A percentile compares a stretch with the other conserved stretches of the same genome.
phyloP scores from a whole-genome alignment of 2,329 filamentous ascomycete genomes.

The Penicillium sp. region DNA sequence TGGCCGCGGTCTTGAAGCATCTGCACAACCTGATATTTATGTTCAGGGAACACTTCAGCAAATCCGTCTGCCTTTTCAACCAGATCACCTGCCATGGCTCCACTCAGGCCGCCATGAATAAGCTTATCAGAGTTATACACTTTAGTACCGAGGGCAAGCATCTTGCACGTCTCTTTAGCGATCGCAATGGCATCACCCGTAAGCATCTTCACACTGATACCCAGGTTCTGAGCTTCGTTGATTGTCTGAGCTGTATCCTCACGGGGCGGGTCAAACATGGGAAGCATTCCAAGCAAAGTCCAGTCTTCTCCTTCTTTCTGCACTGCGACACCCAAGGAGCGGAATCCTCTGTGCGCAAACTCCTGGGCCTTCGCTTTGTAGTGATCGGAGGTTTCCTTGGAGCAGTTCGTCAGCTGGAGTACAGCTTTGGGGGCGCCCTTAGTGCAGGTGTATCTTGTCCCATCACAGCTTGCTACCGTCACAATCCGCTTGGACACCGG shows the following conservation, averaged over 20 bases:
- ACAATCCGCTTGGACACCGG: slow-evolving; percentile 74
- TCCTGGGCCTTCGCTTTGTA: slow-evolving; percentile 66
- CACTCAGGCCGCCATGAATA: slow-evolving; percentile 64
- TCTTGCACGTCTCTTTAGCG: slow-evolving; percentile 73
- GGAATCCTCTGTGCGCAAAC: slow-evolving; percentile 69
- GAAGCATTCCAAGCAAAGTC: too few relatives aligned
- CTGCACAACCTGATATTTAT: slow-evolving; percentile 67
- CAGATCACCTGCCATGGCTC: slow-evolving; percentile 64
- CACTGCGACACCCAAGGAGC: too few relatives aligned
- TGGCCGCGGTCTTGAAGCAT: slow-evolving; percentile 66
- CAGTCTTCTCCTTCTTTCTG: too few relatives aligned
- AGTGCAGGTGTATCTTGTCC: slow-evolving; percentile 62
- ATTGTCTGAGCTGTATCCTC: too few relatives aligned
- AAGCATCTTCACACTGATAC: slow-evolving; percentile 71
- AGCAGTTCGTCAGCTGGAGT: slow-evolving; percentile 59
- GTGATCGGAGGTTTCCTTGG: slow-evolving; percentile 53
- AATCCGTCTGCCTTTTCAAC: slow-evolving; percentile 67
- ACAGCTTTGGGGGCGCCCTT: slow-evolving; percentile 72
- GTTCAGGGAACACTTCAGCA: slow-evolving; percentile 65
- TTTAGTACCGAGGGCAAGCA: slow-evolving; percentile 68
- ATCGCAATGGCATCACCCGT: slow-evolving; percentile 73
- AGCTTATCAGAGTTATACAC: slow-evolving; percentile 72
- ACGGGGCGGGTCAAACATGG: too few relatives aligned
- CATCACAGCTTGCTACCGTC: slow-evolving; percentile 58
- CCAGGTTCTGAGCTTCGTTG: slow-evolving; percentile 63